Percentiles rank a stretch among this genome's conserved stretches.
These are phyloP conservation scores for Diaporthe vaccinii DNA, from an alignment of 2,329 filamentous ascomycete species.

Conservation along the genomic window DNA sequence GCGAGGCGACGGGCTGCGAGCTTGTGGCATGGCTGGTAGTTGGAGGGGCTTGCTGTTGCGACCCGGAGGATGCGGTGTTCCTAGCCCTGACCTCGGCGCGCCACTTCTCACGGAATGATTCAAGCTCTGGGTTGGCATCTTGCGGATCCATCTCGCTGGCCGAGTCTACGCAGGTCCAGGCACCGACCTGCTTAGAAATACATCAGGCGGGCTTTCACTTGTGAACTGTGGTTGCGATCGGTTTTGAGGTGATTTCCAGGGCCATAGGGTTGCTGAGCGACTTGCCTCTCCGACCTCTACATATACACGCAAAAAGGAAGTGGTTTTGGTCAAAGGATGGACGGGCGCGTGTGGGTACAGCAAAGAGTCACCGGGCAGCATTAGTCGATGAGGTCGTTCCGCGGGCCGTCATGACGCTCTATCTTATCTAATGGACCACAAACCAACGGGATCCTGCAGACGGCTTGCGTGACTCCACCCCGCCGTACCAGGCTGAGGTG, in stretches of 20 bases:
- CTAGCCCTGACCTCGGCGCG: conserved; percentile 78
- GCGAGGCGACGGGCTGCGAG: conserved; percentile 40
- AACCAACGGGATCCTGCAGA: conserved; percentile 8
- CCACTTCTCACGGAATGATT: conserved; percentile 90
- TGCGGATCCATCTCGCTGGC: conserved; percentile 46
- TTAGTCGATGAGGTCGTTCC: conserved; percentile 11
- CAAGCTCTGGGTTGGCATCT: conserved; percentile 77
- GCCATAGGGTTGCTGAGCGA: background rate
- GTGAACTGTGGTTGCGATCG: background rate
- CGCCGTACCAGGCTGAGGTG: background rate
- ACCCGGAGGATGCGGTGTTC: conserved; percentile 43
- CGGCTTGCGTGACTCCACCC: conserved; percentile 9
- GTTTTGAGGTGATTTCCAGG: background rate
- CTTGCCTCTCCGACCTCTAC: background rate
- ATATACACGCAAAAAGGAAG: background rate
- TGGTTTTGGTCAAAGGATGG: background rate
- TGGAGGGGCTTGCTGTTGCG: conserved; percentile 1
- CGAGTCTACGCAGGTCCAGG: background rate
- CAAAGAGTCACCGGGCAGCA: background rate
- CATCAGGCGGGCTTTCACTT: conserved; percentile 15
- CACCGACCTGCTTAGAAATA: conserved; percentile 35
- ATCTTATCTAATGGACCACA: conserved; percentile 34
- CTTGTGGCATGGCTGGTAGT: conserved; percentile 33
- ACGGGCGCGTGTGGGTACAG: background rate
- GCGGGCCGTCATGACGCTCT: conserved; percentile 13